These are phyloP conservation scores for Elsinoe perseae DNA, from an alignment of 2,329 filamentous ascomycete species.

Conservation along the genomic window DNA sequence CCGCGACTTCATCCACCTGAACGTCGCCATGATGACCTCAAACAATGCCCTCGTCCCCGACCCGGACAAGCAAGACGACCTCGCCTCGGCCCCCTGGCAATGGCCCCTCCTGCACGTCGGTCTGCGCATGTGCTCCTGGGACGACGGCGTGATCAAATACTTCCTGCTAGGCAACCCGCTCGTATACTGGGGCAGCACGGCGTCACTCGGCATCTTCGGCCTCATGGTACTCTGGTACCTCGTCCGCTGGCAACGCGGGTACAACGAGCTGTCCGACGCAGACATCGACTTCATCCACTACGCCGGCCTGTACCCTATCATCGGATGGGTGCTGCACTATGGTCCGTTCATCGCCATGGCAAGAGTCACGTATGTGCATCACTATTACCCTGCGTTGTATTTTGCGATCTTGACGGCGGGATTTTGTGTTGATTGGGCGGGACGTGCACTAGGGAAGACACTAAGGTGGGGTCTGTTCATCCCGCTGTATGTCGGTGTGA, in stretches of 20 bases:
- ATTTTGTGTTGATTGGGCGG: conserved; percentile 80
- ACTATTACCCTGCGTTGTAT: conserved; percentile 97
- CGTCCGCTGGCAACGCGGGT: conserved; percentile 93
- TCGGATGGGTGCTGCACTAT: conserved; percentile 96
- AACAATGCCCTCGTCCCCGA: conserved; percentile 98
- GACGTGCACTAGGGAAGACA: conserved; percentile 56
- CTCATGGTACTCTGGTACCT: conserved; percentile 74
- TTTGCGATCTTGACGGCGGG: conserved; percentile 87
- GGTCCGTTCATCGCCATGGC: conserved; percentile 95
- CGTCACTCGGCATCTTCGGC: conserved; percentile 64
- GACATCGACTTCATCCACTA: conserved; percentile 96
- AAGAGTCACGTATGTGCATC: conserved; percentile 96
- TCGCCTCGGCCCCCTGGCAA: conserved; percentile 96
- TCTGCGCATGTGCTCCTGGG: conserved; percentile 97
- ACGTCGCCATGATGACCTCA: conserved; percentile 99
- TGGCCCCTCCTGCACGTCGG: conserved; percentile 95
- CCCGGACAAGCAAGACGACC: conserved; percentile 96
- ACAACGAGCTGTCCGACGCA: conserved; percentile 65
- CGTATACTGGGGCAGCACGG: conserved; percentile 91
- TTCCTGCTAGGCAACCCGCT: conserved; percentile 95
- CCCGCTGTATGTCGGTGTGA: conserved; percentile 62
- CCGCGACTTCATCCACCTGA: conserved; percentile 94
- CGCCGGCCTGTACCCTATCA: conserved; percentile 77
- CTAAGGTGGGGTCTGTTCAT: conserved; percentile 64
- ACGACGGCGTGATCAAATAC: conserved; percentile 91